A percentile compares a stretch with the other conserved stretches of the same genome.
Evolutionary conservation across 1,284 basidiomycete genomes (phyloP).

Genomic region (Cutaneotrichosporon cutaneum): DNA sequence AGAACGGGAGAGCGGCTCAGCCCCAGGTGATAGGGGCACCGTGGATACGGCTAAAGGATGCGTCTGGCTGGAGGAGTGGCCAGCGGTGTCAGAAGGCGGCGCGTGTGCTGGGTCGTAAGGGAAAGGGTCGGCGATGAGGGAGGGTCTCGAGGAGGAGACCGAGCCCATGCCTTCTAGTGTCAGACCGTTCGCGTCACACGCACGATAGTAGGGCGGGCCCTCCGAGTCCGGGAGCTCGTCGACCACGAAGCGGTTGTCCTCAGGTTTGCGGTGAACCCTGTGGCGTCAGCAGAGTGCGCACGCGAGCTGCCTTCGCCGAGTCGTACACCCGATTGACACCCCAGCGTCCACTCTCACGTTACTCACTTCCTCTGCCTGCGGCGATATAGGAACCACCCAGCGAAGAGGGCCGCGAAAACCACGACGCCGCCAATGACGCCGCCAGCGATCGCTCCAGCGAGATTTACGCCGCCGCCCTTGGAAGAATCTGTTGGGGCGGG

Average conservation of each 20-base stretch:
- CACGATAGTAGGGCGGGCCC: constrained; percentile 1
- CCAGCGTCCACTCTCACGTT: too few relatives aligned
- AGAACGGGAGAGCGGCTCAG: background rate
- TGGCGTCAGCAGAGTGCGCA: background rate
- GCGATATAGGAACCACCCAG: background rate
- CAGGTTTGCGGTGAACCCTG: background rate
- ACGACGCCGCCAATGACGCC: constrained; percentile 9
- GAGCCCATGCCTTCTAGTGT: constrained; percentile 3
- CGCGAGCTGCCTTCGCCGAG: too few relatives aligned
- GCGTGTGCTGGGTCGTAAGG: background rate
- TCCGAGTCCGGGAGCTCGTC: background rate
- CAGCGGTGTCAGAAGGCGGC: background rate
- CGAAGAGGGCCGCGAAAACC: background rate
- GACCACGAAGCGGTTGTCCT: background rate
- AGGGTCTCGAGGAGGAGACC: background rate
- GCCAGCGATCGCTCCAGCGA: constrained; percentile 1
- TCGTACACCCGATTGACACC: too few relatives aligned
- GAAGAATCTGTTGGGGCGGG: background rate
- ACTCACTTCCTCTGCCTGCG: constrained; percentile 5
- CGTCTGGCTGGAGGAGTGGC: background rate
- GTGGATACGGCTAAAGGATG: background rate
- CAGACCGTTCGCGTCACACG: background rate
- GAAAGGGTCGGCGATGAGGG: background rate
- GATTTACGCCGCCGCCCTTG: background rate
- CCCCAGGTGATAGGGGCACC: background rate